Evolutionary conservation across 2,329 filamentous ascomycete species (phyloP), one percentile per base, ranked within the genome.

Genomic region (Zasmidium angulare): DNA sequence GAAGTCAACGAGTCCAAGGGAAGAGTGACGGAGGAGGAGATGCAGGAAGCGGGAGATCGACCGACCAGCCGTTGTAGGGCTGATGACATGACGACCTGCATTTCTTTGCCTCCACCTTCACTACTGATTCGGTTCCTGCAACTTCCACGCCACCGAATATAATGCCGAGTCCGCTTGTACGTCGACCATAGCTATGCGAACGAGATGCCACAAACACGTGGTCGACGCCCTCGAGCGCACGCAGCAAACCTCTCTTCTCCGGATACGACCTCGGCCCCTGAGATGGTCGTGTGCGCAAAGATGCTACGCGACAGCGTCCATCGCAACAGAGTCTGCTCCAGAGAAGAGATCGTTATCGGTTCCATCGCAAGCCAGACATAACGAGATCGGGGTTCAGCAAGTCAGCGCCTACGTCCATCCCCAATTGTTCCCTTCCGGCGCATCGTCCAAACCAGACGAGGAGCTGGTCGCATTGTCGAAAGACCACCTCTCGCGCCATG

Each of bases 311-410:
- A 51, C 55, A 26, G 47, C 47, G 20, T 14, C 26, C 6, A 56
- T n/a, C n/a, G 60, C 60, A 55, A 55, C 58, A 36, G 55, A 55
- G 22, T 17, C 23, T 3, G 51, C 46, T 7, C n/a, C 51, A 17
- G 59, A 60, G n/a, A 26, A 51, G 12, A 58, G 56, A 29, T 62
- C 64, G 51, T 55, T 74, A n/a, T 64, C 69, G 0, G 61, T 70
- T 20, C 59, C 75, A n/a, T 76, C 79, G 6, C 77, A 83, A 58
- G 81, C 91, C 51, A 87, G 95, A 66, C 91, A 89, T 79, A 99
- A 96, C 77, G 90, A 96, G 67, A 93, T 99, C 68, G 91, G 91
- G 55, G 91, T 99, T 43, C 95, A 99, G 77, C 93, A 98, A 71
- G 80, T 99, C 67, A 97, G 92, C 80, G 82, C 83, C 60, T 84